Base-by-base conservation (phyloP, 2,329 filamentous ascomycete species). In the Cercospora nicotianae region DNA sequence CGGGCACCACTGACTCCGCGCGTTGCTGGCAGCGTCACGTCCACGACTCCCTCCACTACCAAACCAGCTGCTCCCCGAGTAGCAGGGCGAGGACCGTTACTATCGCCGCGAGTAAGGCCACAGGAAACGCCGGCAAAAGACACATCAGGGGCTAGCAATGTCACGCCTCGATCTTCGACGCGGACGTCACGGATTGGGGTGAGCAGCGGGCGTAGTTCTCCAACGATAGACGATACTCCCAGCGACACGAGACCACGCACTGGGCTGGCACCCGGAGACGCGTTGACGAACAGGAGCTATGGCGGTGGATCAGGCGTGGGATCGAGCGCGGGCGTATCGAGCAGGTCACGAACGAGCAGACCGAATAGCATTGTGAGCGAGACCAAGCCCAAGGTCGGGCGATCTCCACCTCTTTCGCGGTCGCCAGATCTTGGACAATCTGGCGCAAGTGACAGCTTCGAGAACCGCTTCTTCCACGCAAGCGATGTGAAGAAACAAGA, bases 391-490 rank as follows among this genome's bases (percentile, higher is more conserved):
- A 67, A 67, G 20, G 77, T 78, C 66, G 69, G 63, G 39, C 45
- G 39, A 13, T 67, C 63, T 20, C 72, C 79, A 73, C 36, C 77
- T 74, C 20, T 77, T 71, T 63, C 80, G 77, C 62, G 78, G 72
- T 65, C 81, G 77, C 60, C 72, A 31, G 75, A 77, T 51, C 69
- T 77, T 5, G 53, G 51, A 59, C 62, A 58, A 6, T 53, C 53
- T n/a, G 61, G 65, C 16, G 57, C 55, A 23, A 26, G 60, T 48
- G 42, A 73, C 73, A 78, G 77, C 57, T 75, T 76, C 42, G 80
- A 80, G 20, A 80, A 90, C 63, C 94, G 93, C 81, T 98, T 98
- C 85, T 97, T 99, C 79, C 94, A 96, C 78, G 95, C 94, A 30
- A 92, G 89, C 77, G 92, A 97, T 73, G 91, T 86, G 45, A 78